Percentiles rank a stretch among this genome's conserved stretches.
phyloP scores from a whole-genome alignment of 73 alveolate genomes.

The Diophrys sp. region DNA sequence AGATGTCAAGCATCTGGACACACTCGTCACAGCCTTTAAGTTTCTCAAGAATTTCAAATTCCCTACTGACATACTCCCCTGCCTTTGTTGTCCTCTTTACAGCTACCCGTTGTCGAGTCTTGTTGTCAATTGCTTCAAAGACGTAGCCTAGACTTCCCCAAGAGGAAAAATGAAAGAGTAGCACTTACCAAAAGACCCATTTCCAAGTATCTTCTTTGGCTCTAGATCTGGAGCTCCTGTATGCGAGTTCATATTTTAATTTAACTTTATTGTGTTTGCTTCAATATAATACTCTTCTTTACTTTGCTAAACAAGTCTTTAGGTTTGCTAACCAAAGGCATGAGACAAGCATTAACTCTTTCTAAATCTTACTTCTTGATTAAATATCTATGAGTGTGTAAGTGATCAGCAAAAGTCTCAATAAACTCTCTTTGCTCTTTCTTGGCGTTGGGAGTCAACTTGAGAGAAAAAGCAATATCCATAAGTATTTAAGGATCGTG shows the following conservation, averaged over 20 bases:
- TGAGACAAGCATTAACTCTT: too few relatives aligned
- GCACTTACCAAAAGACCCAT: conserved; percentile 75
- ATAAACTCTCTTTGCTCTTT: too few relatives aligned
- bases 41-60: conserved; percentile 79
- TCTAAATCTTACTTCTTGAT: too few relatives aligned
- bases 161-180: neutral
- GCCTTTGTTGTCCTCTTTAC: conserved; percentile 86
- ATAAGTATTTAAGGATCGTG: too few relatives aligned
- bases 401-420: too few relatives aligned
- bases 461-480: too few relatives aligned
- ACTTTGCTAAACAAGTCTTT: too few relatives aligned
- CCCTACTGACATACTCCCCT: conserved; percentile 84
- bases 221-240: conserved; percentile 55
- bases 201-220: conserved; percentile 58
- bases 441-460: too few relatives aligned
- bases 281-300: too few relatives aligned
- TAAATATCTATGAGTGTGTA: too few relatives aligned
- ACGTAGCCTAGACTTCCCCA: conserved; percentile 77
- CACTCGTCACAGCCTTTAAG: conserved; percentile 83
- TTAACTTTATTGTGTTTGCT: neutral
- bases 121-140: conserved; percentile 84
- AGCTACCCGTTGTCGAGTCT: conserved; percentile 73
- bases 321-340: too few relatives aligned
- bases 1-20: conserved; percentile 79
- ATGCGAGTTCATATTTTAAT: conserved; percentile 11